Evolutionary conservation across 2,329 filamentous ascomycete species (phyloP).

Genomic region (Fusarium sp.): DNA sequence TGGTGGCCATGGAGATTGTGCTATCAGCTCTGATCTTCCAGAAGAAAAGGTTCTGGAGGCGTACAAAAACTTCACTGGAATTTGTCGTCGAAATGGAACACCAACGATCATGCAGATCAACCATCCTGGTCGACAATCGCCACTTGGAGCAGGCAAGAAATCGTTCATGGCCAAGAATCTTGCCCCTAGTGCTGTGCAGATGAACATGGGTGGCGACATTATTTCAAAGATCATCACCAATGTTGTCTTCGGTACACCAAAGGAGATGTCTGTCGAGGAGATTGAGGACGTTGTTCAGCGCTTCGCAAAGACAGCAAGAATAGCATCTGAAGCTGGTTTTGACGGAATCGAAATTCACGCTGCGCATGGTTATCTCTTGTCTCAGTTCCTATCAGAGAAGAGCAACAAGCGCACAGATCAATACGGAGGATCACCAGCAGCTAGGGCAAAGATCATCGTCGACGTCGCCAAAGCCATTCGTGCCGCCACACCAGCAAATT

Average conservation of each 20-base stretch:
- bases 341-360: constrained; percentile 61
- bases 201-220: constrained; percentile 56
- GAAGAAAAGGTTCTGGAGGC: constrained; percentile 49
- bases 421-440: constrained; percentile 66
- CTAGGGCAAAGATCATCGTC: constrained; percentile 62
- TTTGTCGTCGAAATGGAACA: constrained; percentile 50
- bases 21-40: constrained; percentile 44
- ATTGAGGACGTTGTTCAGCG: constrained; percentile 64
- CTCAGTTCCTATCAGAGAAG: constrained; percentile 65
- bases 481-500: constrained; percentile 52
- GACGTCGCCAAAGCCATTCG: constrained; percentile 62
- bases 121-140: constrained; percentile 62
- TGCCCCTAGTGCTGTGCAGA: constrained; percentile 58
- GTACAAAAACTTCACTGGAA: constrained; percentile 56
- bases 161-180: constrained; percentile 55
- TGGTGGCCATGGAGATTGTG: constrained; percentile 52
- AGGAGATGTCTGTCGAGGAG: constrained; percentile 66
- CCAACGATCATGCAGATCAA: constrained; percentile 60
- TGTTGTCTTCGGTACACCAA: constrained; percentile 65
- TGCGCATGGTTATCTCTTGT: constrained; percentile 69
- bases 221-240: constrained; percentile 50
- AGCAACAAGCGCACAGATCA: constrained; percentile 65
- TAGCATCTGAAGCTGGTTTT: constrained; percentile 61
- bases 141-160: constrained; percentile 53
- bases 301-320: constrained; percentile 65